phyloP scores from a whole-genome alignment of 23 red algal species.

The Cyanidioschyzon merolae region DNA sequence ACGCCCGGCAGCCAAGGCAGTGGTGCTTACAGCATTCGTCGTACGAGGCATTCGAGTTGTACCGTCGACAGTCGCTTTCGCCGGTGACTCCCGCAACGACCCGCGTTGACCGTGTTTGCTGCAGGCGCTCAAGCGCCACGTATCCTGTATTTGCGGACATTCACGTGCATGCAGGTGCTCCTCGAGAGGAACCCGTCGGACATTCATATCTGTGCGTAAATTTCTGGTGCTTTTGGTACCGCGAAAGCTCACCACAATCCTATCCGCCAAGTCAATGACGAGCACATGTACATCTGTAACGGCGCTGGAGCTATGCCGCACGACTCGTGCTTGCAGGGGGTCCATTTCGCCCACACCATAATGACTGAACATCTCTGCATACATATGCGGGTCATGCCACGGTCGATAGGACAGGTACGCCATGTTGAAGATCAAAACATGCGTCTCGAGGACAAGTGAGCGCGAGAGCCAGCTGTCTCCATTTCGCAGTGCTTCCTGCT shows the following conservation, averaged over 20 bases:
- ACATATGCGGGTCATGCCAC: neutral
- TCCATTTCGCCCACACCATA: neutral
- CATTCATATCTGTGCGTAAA: conserved; percentile 36
- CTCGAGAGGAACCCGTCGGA: neutral
- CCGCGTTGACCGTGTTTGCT: no score
- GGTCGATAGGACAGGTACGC: neutral
- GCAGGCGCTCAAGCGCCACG: no score
- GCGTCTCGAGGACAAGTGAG: neutral
- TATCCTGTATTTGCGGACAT: no score
- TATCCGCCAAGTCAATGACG: conserved; percentile 46
- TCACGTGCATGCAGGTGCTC: neutral
- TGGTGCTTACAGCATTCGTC: no score
- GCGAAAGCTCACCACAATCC: conserved; percentile 56
- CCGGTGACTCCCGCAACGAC: no score
- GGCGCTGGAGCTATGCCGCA: neutral
- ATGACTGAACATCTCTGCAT: neutral
- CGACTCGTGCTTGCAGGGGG: conserved; percentile 7
- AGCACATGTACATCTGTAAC: conserved; percentile 53
- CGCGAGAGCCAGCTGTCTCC: no score
- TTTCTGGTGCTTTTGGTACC: conserved; percentile 50
- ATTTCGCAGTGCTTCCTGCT: no score
- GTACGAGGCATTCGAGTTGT: no score
- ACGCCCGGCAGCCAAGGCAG: no score
- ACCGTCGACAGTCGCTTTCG: no score
- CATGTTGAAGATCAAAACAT: neutral